Conservation (phyloP, 1,284 basidiomycete species). For the Ganoderma sp. region DNA sequence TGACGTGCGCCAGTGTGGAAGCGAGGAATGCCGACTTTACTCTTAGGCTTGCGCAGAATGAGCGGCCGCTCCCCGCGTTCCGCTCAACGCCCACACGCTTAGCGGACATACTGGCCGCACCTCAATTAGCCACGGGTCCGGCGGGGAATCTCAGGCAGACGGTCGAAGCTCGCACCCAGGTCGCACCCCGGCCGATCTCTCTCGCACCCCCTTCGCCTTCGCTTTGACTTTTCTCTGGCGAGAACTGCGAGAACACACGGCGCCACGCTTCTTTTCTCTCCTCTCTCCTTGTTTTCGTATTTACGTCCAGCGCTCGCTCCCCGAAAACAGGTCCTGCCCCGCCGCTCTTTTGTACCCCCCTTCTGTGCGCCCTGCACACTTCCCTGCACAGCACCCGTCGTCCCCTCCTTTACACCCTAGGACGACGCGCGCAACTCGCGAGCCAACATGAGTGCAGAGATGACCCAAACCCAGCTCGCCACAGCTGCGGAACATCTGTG, state of each 20-base stretch:
- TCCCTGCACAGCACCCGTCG: conserved; percentile 10
- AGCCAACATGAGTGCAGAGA: conserved; percentile 27
- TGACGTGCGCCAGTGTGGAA: conserved; percentile 5
- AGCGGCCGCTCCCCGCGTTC: conserved; percentile 19
- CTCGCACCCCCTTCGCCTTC: conserved; percentile 11
- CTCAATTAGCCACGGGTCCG: conserved; percentile 25
- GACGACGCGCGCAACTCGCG: conserved; percentile 15
- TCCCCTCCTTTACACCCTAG: conserved; percentile 16
- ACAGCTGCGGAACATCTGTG: conserved; percentile 35
- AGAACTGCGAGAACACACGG: background rate
- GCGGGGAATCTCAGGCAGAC: conserved; percentile 19
- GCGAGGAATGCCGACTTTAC: conserved; percentile 5
- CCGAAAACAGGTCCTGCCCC: conserved; percentile 14
- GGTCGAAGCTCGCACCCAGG: conserved; percentile 4
- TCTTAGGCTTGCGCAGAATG: conserved; percentile 14
- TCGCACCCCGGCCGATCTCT: conserved; percentile 20
- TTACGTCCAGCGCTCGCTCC: conserved; percentile 13
- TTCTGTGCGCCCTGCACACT: background rate
- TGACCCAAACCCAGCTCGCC: conserved; percentile 27
- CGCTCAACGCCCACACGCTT: conserved; percentile 23
- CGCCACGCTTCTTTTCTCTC: conserved; percentile 18
- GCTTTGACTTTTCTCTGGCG: conserved; percentile 2
- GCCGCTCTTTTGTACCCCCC: conserved; percentile 13
- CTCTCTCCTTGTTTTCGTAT: conserved; percentile 16
- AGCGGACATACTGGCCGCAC: conserved; percentile 10